Evolutionary conservation across 192 early-diverging fungal genomes (phyloP).

Genomic region (Pilaira anomala): DNA sequence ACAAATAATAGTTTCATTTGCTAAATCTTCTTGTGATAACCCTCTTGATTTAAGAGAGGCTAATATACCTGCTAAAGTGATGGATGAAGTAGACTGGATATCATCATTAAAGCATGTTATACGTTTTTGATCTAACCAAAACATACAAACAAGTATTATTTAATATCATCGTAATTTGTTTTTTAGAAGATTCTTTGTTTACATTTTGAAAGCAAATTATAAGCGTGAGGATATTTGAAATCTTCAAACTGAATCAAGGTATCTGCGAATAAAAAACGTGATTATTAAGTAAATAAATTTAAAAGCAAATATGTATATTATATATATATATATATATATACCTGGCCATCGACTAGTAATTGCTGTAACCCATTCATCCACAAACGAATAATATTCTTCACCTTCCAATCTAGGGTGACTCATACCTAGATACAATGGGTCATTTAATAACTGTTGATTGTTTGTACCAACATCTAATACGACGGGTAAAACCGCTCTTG

Average conservation of each 20-base stretch:
- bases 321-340: no score
- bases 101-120: constrained; percentile 91
- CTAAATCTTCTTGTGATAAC: constrained; percentile 39
- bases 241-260: constrained; percentile 26
- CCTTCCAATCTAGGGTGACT: constrained; percentile 61
- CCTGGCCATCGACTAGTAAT: constrained; percentile 49
- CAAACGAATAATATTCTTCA: constrained; percentile 59
- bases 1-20: constrained; percentile 55
- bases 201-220: constrained; percentile 23
- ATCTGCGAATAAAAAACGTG: constrained; percentile 5
- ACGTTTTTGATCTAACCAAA: constrained; percentile 63
- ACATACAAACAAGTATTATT: no score
- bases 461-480: constrained; percentile 88
- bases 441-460: constrained; percentile 72
- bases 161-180: no score
- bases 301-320: background rate
- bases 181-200: background rate
- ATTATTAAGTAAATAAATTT: background rate
- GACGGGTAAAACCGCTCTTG: constrained; percentile 73
- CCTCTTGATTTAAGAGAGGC: constrained; percentile 39
- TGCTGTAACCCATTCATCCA: constrained; percentile 65
- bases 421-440: constrained; percentile 85
- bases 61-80: constrained; percentile 56
- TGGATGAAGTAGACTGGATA: constrained; percentile 84
- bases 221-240: constrained; percentile 28